These are phyloP conservation scores for Ganoderma lingzhi DNA, from an alignment of 1,284 basidiomycete species.

Conservation along the genomic window DNA sequence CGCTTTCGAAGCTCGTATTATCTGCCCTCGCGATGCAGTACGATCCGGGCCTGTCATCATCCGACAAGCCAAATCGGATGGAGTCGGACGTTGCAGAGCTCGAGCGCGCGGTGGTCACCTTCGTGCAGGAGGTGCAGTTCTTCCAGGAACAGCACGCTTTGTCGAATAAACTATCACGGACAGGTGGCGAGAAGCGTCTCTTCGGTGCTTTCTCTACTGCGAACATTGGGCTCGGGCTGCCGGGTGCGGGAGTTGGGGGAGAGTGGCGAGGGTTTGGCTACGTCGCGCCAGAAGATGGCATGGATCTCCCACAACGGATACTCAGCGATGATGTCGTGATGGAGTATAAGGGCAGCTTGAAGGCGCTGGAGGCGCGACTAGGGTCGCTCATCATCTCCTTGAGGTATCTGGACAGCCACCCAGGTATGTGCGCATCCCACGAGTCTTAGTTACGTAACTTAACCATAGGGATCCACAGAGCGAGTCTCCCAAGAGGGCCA, in stretches of 20 bases:
- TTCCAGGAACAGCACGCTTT: constrained; percentile 51
- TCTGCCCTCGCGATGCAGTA: constrained; percentile 82
- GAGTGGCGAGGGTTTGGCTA: constrained; percentile 85
- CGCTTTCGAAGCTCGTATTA: constrained; percentile 77
- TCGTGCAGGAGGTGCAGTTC: constrained; percentile 76
- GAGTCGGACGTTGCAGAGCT: constrained; percentile 83
- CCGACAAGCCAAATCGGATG: constrained; percentile 76
- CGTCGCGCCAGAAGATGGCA: constrained; percentile 60
- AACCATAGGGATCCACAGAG: constrained; percentile 30
- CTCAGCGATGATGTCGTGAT: constrained; percentile 60
- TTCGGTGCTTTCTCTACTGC: constrained; percentile 68
- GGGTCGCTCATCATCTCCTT: constrained; percentile 30
- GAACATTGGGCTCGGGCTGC: constrained; percentile 75
- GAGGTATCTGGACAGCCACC: constrained; percentile 31
- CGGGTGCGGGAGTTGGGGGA: constrained; percentile 74
- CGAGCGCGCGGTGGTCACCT: constrained; percentile 75
- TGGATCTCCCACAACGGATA: constrained; percentile 55
- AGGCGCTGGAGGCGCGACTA: constrained; percentile 52
- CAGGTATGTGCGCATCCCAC: constrained; percentile 27
- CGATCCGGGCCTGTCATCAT: constrained; percentile 66
- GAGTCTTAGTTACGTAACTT: constrained; percentile 12
- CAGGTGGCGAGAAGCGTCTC: constrained; percentile 58
- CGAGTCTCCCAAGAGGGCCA: constrained; percentile 45
- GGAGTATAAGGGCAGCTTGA: constrained; percentile 58
- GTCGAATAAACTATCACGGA: constrained; percentile 41